Percentiles rank a stretch among this genome's conserved stretches.
Evolutionary conservation across 2,329 filamentous ascomycete species (phyloP).

Genomic region (Aspergillus fischeri): DNA sequence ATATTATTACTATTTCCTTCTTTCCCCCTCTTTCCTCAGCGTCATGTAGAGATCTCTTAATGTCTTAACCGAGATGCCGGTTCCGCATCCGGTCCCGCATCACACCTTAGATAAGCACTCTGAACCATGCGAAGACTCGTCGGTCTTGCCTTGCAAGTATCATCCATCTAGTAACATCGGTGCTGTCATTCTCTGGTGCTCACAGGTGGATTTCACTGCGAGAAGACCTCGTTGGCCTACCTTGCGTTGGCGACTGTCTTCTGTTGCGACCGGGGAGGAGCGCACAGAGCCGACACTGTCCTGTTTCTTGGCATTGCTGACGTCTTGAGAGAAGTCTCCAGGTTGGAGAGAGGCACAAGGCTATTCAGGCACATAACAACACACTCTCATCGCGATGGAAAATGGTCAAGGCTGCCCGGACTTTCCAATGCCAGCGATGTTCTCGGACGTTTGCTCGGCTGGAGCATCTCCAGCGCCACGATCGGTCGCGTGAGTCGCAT

Average conservation of each 20-base stretch:
- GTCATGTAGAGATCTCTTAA: neutral
- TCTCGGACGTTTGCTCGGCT: slow-evolving; percentile 28
- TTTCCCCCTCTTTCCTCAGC: neutral
- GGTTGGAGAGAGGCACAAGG: neutral
- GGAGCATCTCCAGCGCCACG: slow-evolving; percentile 34
- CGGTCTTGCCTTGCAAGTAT: no score
- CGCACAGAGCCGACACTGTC: neutral
- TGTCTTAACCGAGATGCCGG: neutral
- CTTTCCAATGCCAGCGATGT: slow-evolving; percentile 30
- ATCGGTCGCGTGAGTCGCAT: slow-evolving; percentile 29
- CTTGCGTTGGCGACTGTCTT: no score
- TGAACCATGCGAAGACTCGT: neutral
- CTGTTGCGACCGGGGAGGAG: neutral
- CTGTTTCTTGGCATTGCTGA: neutral
- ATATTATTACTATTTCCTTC: neutral
- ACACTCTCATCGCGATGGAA: neutral
- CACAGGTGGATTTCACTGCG: no score
- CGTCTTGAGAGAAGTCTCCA: neutral
- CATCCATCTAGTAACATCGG: no score
- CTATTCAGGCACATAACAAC: neutral
- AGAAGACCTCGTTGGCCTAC: no score
- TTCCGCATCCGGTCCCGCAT: neutral
- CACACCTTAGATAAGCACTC: no score
- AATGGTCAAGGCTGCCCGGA: slow-evolving; percentile 17
- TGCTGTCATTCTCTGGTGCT: no score